These are phyloP conservation scores for Cyamopsis tetragonoloba DNA, from an alignment of 306 rosid species.

Conservation along the genomic window DNA sequence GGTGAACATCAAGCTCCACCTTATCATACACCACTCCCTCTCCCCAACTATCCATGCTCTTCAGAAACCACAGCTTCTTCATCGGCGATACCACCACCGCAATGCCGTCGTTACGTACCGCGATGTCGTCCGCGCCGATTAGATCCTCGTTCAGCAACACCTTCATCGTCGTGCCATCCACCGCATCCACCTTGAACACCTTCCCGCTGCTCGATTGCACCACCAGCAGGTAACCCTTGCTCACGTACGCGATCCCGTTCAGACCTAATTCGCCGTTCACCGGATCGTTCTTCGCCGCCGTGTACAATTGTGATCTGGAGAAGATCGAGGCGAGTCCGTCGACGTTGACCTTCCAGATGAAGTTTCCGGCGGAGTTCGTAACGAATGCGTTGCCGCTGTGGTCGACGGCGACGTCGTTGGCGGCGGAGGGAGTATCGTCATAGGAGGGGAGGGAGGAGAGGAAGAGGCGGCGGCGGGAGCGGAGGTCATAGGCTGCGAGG, in stretches of 20 bases:
- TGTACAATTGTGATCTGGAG: slow-evolving; percentile 44
- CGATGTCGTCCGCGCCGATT: slow-evolving; percentile 43
- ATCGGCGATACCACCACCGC: slow-evolving; percentile 45
- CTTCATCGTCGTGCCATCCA: slow-evolving; percentile 47
- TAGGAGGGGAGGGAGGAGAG: slow-evolving; percentile 35
- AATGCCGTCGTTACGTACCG: slow-evolving; percentile 46
- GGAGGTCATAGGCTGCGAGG: slow-evolving; percentile 65
- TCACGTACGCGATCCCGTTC: slow-evolving; percentile 56
- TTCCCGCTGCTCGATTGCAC: slow-evolving; percentile 61
- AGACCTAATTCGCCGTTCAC: slow-evolving; percentile 39
- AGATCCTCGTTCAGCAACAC: slow-evolving; percentile 45
- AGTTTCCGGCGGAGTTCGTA: slow-evolving; percentile 52
- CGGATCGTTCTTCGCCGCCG: slow-evolving; percentile 10
- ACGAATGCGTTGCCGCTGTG: slow-evolving; percentile 59
- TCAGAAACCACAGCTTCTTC: slow-evolving; percentile 46
- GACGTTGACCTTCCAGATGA: slow-evolving; percentile 57
- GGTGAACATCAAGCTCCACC: slow-evolving; percentile 38
- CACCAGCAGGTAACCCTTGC: slow-evolving; percentile 65
- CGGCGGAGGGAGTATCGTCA: background rate
- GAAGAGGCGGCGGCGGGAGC: slow-evolving; percentile 44
- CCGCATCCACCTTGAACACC: slow-evolving; percentile 57
- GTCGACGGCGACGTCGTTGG: slow-evolving; percentile 56
- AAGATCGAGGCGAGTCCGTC: slow-evolving; percentile 48
- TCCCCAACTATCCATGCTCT: slow-evolving; percentile 65
- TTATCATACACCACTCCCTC: slow-evolving; percentile 47